Conservation (phyloP, 2,329 filamentous ascomycete genomes). For the Fusarium sambucinum region DNA sequence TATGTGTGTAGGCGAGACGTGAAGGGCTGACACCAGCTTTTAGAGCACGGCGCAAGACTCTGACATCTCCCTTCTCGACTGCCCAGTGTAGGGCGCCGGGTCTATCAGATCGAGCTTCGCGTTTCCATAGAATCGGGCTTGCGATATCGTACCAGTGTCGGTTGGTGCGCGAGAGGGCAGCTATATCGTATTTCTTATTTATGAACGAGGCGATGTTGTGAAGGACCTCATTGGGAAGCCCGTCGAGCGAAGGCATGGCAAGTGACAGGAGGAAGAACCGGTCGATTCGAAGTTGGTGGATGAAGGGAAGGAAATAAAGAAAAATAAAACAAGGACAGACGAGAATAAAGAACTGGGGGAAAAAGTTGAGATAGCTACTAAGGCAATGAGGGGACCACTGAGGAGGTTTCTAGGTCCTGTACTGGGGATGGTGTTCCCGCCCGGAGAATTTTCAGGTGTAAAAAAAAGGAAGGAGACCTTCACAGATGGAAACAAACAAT, state of each 20-base stretch:
- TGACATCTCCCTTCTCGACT: slow-evolving; percentile 41
- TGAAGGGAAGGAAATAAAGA: slow-evolving; percentile 1
- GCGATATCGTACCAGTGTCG: slow-evolving; percentile 45
- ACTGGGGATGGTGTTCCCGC: not conserved
- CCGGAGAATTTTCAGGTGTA: not conserved
- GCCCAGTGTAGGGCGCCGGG: slow-evolving; percentile 48
- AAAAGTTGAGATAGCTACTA: not conserved
- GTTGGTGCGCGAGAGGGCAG: slow-evolving; percentile 44
- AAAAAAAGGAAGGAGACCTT: not conserved
- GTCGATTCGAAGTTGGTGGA: slow-evolving; percentile 24
- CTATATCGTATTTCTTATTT: slow-evolving; percentile 46
- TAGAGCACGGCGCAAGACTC: slow-evolving; percentile 42
- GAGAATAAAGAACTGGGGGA: not conserved
- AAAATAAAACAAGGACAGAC: not conserved
- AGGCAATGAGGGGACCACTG: slow-evolving; percentile 2
- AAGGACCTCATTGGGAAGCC: slow-evolving; percentile 49
- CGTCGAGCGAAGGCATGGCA: slow-evolving; percentile 49
- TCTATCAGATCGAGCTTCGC: slow-evolving; percentile 44
- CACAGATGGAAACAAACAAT: not conserved
- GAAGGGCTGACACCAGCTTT: slow-evolving; percentile 43
- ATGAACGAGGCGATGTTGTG: slow-evolving; percentile 44
- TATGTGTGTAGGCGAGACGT: slow-evolving; percentile 45
- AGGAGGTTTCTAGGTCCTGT: not conserved
- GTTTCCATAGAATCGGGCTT: slow-evolving; percentile 47
- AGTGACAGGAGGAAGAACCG: not conserved